Percentiles rank a stretch among this genome's conserved stretches.
Conservation (phyloP, 495 filamentous ascomycete genomes). For the Tuber brumale region DNA sequence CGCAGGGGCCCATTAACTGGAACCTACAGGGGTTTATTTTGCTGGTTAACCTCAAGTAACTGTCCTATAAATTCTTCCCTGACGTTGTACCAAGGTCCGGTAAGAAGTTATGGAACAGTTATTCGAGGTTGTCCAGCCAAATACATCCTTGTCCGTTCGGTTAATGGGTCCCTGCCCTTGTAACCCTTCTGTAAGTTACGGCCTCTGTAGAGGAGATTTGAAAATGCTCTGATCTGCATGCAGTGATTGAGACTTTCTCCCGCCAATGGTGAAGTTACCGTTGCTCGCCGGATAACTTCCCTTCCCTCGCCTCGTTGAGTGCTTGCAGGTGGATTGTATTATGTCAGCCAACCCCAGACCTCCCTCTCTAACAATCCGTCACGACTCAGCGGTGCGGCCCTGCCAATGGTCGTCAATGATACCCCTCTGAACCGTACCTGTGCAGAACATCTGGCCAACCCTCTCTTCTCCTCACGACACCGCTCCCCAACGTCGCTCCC, state of each 20-base stretch:
- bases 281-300: neutral
- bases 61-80: neutral
- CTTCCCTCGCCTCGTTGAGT: neutral
- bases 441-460: neutral
- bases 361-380: neutral
- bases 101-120: too few species aligned
- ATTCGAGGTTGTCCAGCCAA: too few species aligned
- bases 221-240: neutral
- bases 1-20: neutral
- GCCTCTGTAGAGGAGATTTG: neutral
- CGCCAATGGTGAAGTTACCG: neutral
- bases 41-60: neutral
- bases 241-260: neutral
- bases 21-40: neutral
- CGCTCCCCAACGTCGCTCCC: neutral
- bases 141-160: too few species aligned
- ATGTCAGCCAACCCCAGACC: neutral
- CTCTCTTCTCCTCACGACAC: constrained; percentile 2
- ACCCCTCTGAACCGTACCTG: neutral
- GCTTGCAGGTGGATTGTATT: neutral
- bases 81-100: too few species aligned
- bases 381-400: neutral
- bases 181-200: neutral
- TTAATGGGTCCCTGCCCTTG: too few species aligned
- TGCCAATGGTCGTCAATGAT: neutral